phyloP scores from a whole-genome alignment of 495 filamentous ascomycete genomes.

The Lasiosphaeria ovina region DNA sequence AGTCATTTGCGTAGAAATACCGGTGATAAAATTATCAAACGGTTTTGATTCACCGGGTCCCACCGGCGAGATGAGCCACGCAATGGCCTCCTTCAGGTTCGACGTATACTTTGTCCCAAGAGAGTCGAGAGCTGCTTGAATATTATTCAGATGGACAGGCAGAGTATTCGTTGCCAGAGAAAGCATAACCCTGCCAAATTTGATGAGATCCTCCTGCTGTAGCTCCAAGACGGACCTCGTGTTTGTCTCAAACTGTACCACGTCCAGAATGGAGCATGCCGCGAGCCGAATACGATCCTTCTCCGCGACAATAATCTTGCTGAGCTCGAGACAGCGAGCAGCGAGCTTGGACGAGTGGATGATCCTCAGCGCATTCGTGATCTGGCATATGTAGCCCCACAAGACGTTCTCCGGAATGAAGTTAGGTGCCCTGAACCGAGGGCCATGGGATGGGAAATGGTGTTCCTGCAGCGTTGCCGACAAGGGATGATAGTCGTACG shows the following conservation, averaged over 20 bases:
- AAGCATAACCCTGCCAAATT: constrained; percentile 81
- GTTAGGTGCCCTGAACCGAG: constrained; percentile 37
- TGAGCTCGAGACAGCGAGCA: constrained; percentile 76
- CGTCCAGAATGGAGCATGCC: constrained; percentile 82
- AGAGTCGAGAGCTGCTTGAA: constrained; percentile 63
- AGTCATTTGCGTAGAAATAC: constrained; percentile 70
- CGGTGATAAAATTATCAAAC: constrained; percentile 73
- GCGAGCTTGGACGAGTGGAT: constrained; percentile 82
- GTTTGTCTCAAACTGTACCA: constrained; percentile 71
- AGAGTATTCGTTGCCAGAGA: constrained; percentile 68
- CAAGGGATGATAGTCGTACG: constrained; percentile 87
- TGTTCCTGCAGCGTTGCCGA: constrained; percentile 87
- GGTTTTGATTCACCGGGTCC: constrained; percentile 55
- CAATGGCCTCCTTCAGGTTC: constrained; percentile 69
- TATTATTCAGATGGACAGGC: constrained; percentile 50
- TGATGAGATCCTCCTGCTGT: constrained; percentile 83
- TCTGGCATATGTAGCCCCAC: constrained; percentile 92
- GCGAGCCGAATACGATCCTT: constrained; percentile 85
- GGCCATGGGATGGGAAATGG: constrained; percentile 62
- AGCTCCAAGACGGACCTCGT: constrained; percentile 63
- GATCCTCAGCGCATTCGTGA: constrained; percentile 80
- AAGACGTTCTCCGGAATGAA: constrained; percentile 73
- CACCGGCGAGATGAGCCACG: constrained; percentile 67
- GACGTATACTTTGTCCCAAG: constrained; percentile 68
- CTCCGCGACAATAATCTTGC: constrained; percentile 81